phyloP scores from a whole-genome alignment of 768 basidiomycete genomes.

The Dioszegia aurantiaca region DNA sequence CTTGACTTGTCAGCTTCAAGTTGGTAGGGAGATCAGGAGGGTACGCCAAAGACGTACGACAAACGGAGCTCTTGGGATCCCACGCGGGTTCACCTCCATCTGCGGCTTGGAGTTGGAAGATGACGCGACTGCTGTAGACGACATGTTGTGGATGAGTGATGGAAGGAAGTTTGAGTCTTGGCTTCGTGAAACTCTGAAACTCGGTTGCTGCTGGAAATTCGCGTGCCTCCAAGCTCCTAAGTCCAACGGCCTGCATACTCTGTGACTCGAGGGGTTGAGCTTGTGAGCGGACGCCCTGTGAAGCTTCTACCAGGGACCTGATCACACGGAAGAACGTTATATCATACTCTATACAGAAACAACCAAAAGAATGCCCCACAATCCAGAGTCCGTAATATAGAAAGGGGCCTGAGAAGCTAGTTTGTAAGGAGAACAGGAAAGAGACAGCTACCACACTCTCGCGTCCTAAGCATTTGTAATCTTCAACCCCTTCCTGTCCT shows the following conservation, averaged over 20 bases:
- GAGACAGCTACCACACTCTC: neutral
- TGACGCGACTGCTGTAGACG: slow-evolving; percentile 14
- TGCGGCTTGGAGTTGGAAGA: slow-evolving; percentile 34
- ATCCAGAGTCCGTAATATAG: neutral
- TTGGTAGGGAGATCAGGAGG: neutral
- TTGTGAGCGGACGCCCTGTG: too few species aligned
- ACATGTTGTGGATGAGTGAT: slow-evolving; percentile 1
- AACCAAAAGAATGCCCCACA: neutral
- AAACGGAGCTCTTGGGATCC: slow-evolving; percentile 93
- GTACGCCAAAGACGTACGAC: slow-evolving; percentile 72
- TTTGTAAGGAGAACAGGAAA: neutral
- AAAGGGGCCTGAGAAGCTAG: neutral
- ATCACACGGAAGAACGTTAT: too few species aligned
- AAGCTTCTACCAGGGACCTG: too few species aligned
- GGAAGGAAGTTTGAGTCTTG: slow-evolving; percentile 2
- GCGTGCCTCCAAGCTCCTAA: too few species aligned
- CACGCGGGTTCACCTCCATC: slow-evolving; percentile 73
- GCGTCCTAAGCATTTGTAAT: slow-evolving; percentile 33
- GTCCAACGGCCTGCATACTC: too few species aligned
- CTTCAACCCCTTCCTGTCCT: slow-evolving; percentile 28
- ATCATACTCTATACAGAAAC: slow-evolving; percentile 3
- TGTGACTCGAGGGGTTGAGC: too few species aligned
- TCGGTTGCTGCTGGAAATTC: too few species aligned
- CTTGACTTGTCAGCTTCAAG: slow-evolving; percentile 54
- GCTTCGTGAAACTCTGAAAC: neutral